phyloP scores from a whole-genome alignment of 164 flowering plant species.

The Magnolia sinica region DNA sequence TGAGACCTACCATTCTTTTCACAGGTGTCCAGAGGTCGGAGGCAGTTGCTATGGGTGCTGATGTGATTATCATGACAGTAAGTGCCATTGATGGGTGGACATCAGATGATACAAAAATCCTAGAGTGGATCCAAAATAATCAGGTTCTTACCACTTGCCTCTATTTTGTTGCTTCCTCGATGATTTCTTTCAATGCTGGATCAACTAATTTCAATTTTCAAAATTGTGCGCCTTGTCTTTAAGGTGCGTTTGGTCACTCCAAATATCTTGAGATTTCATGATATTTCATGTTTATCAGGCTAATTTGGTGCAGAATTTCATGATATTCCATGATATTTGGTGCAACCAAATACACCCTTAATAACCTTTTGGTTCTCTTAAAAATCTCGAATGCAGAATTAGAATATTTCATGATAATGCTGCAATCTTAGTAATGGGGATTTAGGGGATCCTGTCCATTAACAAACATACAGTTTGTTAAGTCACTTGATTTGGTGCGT shows the following conservation, averaged over 20 bases:
- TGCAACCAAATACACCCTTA: too few species aligned
- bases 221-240: background rate
- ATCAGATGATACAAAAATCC: conserved; percentile 61
- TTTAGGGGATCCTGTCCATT: too few species aligned
- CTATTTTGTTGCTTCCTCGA: background rate
- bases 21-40: conserved; percentile 94
- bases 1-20: conserved; percentile 3
- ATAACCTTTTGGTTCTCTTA: background rate
- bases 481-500: too few species aligned
- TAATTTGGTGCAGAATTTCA: too few species aligned
- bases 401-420: background rate
- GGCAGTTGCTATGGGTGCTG: conserved; percentile 90
- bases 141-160: conserved; percentile 37
- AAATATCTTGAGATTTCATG: too few species aligned
- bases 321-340: too few species aligned
- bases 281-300: too few species aligned
- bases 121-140: conserved; percentile 55
- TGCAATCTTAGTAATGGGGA: background rate
- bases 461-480: too few species aligned
- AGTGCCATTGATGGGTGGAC: conserved; percentile 98
- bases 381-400: background rate
- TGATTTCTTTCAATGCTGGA: background rate
- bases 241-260: background rate
- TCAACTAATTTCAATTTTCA: background rate
- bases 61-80: conserved; percentile 74